Evolutionary conservation across 2,329 filamentous ascomycete genomes (phyloP), one percentile per base, ranked within the genome.

Genomic region (Zalaria sp.): DNA sequence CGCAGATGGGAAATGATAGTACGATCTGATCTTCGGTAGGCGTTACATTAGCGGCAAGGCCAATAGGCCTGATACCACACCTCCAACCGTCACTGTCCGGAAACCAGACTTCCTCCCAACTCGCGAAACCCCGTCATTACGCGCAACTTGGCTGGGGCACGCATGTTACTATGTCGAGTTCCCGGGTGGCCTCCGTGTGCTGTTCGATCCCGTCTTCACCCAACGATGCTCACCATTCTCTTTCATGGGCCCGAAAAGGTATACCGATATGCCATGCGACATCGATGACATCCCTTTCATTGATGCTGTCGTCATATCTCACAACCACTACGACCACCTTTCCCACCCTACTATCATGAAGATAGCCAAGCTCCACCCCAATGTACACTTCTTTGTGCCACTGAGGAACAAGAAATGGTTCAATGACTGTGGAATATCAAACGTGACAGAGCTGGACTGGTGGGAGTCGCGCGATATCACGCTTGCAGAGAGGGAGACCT

Each of bases 111-210:
- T 89, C 59, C 69, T 84, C 6, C 61, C 75, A 1, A 65, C 66
- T 9, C 75, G 83, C 42, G 61, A 69, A 4, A 74, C 72, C 2
- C 49, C 62, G 11, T 69, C 73, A 34, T 71, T 96, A 25, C 78
- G 87, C 41, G 84, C 88, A 29, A 96, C 89, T 34, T 95, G 89
- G 89, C 77, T 96, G 2, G 89, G 89, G 31, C 89, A 96, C 60
- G 88, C 89, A 3, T 94, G 87, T 66, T 94, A 87, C 66, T 88
- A 85, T 54, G 77, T 93, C 51, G 89, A 95, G 60, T 95, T 88
- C 53, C 86, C 87, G 2, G 73, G 75, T 9, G 89, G 89, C 1
- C 68, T 96, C 41, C 79, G 89, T 42, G 85, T 93, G 3, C 74
- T 96, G 3, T 95, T 94, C 58, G 89, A 95, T 55, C 89, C 89